These are phyloP conservation scores for Talaromyces stipitatus DNA, from an alignment of 495 filamentous ascomycete genomes.

Conservation along the genomic window DNA sequence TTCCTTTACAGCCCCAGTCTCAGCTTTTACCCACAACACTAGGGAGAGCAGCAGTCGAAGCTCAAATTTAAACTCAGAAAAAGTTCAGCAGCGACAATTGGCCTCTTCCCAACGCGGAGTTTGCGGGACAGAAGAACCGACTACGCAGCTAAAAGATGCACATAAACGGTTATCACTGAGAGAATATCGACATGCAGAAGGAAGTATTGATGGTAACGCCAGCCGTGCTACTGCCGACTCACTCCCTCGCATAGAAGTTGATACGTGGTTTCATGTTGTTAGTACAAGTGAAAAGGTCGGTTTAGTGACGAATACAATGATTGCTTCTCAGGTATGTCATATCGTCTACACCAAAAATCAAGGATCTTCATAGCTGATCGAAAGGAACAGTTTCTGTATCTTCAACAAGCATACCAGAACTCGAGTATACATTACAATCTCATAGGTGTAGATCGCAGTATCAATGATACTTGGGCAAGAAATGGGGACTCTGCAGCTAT, in stretches of 20 bases:
- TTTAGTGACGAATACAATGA: slow-evolving; percentile 31
- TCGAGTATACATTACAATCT: slow-evolving; percentile 46
- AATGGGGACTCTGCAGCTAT: slow-evolving; percentile 52
- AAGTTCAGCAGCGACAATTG: slow-evolving; percentile 14
- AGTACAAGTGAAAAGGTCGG: slow-evolving; percentile 24
- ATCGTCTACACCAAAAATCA: no score
- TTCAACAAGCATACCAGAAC: slow-evolving; percentile 36
- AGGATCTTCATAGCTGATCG: not conserved
- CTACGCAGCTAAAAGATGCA: slow-evolving; percentile 18
- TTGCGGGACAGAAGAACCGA: slow-evolving; percentile 33
- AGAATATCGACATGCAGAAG: slow-evolving; percentile 7
- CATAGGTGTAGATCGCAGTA: slow-evolving; percentile 61
- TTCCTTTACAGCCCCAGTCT: slow-evolving; percentile 8
- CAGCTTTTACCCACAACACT: not conserved
- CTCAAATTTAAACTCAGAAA: not conserved
- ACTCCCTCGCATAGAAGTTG: slow-evolving; percentile 29
- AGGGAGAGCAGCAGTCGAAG: not conserved
- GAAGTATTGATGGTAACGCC: slow-evolving; percentile 15
- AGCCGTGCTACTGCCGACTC: not conserved
- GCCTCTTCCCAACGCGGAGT: slow-evolving; percentile 19
- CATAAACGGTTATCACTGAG: slow-evolving; percentile 17
- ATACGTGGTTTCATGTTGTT: slow-evolving; percentile 43
- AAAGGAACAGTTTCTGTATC: slow-evolving; percentile 27
- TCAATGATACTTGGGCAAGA: slow-evolving; percentile 64
- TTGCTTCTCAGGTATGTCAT: slow-evolving; percentile 32